A percentile compares a stretch with the other conserved stretches of the same genome.
Evolutionary conservation across 176 grass and related monocot genomes (phyloP).

Genomic region (Aegilops longissima): DNA sequence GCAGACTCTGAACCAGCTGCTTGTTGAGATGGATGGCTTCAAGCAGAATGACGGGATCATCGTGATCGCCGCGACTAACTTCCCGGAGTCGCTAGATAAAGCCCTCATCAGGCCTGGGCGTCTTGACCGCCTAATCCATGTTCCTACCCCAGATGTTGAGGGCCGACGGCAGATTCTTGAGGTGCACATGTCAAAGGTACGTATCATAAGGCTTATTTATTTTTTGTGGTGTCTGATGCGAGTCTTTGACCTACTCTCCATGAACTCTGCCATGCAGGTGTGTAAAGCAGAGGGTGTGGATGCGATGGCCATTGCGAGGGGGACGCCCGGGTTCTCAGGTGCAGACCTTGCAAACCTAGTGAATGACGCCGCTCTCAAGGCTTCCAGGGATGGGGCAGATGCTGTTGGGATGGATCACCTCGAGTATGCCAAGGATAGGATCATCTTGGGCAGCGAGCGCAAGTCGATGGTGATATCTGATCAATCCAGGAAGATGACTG

Average conservation of each 20-base stretch:
- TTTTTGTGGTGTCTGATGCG: background rate
- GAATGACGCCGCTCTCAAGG: conserved; percentile 57
- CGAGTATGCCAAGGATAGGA: conserved; percentile 57
- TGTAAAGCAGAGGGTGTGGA: conserved; percentile 67
- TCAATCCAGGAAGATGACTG: conserved; percentile 32
- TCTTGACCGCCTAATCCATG: conserved; percentile 75
- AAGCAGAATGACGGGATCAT: conserved; percentile 89
- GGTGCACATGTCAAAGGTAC: conserved; percentile 76
- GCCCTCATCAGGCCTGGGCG: conserved; percentile 70
- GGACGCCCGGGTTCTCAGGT: conserved; percentile 51
- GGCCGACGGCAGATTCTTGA: conserved; percentile 80
- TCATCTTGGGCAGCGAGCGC: conserved; percentile 46
- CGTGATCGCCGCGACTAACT: conserved; percentile 87
- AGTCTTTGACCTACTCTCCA: background rate
- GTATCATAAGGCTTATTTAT: background rate
- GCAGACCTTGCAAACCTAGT: conserved; percentile 75
- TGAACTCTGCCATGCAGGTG: conserved; percentile 32
- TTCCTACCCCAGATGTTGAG: conserved; percentile 86
- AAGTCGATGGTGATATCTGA: background rate
- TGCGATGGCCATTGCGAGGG: conserved; percentile 50
- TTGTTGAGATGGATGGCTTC: conserved; percentile 53
- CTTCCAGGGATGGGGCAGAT: conserved; percentile 62
- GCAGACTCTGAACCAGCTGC: background rate
- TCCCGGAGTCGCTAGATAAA: conserved; percentile 42
- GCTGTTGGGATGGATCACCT: conserved; percentile 54